These are phyloP conservation scores for Entomortierella chlamydospora DNA, from an alignment of 192 early-diverging fungal species.

Conservation along the genomic window DNA sequence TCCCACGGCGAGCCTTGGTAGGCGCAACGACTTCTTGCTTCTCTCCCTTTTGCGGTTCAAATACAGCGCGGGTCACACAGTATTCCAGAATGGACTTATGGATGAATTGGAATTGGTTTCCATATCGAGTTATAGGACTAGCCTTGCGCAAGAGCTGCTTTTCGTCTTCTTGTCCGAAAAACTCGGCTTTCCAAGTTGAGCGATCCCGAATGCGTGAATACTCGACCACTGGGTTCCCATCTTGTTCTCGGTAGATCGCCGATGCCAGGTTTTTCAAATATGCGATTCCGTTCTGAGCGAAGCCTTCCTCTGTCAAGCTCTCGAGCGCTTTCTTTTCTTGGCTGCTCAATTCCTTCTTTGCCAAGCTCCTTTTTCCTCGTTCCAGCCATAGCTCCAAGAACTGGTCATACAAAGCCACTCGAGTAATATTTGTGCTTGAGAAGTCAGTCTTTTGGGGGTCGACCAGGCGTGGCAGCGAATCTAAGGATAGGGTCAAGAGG, in stretches of 20 bases:
- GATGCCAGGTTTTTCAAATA: background rate
- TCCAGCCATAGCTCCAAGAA: background rate
- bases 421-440: background rate
- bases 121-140: background rate
- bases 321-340: background rate
- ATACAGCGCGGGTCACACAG: background rate
- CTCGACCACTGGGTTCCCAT: background rate
- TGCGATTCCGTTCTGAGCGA: background rate
- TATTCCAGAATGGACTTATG: background rate
- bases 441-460: background rate
- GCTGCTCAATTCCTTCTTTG: background rate
- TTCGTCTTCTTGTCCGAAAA: background rate
- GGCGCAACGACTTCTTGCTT: background rate
- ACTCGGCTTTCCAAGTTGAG: background rate
- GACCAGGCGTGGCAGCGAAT: background rate
- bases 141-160: background rate
- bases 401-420: background rate
- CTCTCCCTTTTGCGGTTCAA: background rate
- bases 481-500: background rate
- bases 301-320: background rate
- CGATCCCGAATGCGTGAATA: too few species aligned
- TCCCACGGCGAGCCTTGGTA: background rate
- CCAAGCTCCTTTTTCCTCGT: background rate
- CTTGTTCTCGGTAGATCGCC: background rate
- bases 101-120: background rate